Evolutionary conservation across 345 rosid genomes (phyloP).

Genomic region (Brassica napus): DNA sequence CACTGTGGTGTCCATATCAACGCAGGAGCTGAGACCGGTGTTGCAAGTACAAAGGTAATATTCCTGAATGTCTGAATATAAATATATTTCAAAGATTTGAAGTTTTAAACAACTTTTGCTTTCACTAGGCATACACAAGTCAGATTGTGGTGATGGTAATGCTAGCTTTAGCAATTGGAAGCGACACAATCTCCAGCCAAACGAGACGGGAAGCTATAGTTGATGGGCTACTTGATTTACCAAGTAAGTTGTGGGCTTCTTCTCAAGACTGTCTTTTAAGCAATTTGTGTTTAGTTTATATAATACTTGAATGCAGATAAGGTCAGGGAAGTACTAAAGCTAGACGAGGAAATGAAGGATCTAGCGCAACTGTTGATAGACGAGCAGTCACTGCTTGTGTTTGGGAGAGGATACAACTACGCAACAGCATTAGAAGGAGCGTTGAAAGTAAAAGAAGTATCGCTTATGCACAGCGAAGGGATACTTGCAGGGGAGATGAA

Average conservation of each 20-base stretch:
- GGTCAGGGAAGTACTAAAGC: conserved; percentile 82
- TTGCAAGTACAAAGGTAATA: conserved; percentile 93
- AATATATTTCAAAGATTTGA: background rate
- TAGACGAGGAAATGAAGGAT: conserved; percentile 80
- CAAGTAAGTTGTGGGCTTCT: conserved; percentile 54
- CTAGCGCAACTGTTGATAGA: conserved; percentile 72
- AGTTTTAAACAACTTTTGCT: background rate
- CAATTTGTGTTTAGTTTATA: background rate
- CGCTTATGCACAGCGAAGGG: conserved; percentile 98
- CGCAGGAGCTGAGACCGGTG: conserved; percentile 97
- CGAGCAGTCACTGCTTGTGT: conserved; percentile 87
- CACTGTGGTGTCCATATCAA: conserved; percentile 92
- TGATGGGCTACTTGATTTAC: conserved; percentile 83
- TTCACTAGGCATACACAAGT: conserved; percentile 87
- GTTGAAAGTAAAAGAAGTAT: conserved; percentile 87
- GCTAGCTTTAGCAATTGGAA: conserved; percentile 92
- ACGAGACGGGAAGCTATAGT: conserved; percentile 80
- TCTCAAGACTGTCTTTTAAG: background rate
- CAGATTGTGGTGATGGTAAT: conserved; percentile 97
- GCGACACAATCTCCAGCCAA: conserved; percentile 78
- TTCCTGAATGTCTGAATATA: background rate
- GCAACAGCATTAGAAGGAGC: conserved; percentile 96
- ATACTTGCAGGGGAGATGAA: conserved; percentile 99
- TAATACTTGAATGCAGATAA: conserved; percentile 53
- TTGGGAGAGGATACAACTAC: conserved; percentile 92